Conservation (phyloP, 345 rosid species). For the Citrus mangshanensis region DNA sequence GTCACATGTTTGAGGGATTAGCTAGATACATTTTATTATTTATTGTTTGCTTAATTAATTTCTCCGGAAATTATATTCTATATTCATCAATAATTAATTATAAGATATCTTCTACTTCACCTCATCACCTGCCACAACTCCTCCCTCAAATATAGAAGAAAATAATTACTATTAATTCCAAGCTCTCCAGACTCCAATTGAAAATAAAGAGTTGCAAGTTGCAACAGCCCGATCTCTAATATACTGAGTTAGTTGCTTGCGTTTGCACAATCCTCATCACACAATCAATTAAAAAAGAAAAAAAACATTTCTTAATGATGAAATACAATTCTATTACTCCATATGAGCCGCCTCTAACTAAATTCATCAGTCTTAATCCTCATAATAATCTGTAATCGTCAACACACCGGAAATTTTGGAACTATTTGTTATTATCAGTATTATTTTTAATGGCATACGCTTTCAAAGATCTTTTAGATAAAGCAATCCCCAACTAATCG, state of each 20-base stretch:
- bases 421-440: not conserved
- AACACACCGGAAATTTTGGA: not conserved
- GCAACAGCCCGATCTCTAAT: no score
- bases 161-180: not conserved
- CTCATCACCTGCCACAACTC: not conserved
- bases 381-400: not conserved
- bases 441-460: not conserved
- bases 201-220: not conserved
- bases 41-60: not conserved
- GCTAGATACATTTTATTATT: no score
- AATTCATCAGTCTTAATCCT: not conserved
- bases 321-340: not conserved
- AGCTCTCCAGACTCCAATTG: not conserved
- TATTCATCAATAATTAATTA: not conserved
- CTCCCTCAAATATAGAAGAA: not conserved
- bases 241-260: not conserved
- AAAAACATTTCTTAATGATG: not conserved
- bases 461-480: not conserved
- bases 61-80: not conserved
- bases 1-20: no score
- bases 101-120: not conserved
- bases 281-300: not conserved
- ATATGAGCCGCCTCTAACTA: not conserved
- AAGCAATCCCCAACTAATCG: slow-evolving; percentile 18
- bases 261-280: not conserved